phyloP scores from a whole-genome alignment of 352 stramenopile genomes.

The Phytophthora lateralis region DNA sequence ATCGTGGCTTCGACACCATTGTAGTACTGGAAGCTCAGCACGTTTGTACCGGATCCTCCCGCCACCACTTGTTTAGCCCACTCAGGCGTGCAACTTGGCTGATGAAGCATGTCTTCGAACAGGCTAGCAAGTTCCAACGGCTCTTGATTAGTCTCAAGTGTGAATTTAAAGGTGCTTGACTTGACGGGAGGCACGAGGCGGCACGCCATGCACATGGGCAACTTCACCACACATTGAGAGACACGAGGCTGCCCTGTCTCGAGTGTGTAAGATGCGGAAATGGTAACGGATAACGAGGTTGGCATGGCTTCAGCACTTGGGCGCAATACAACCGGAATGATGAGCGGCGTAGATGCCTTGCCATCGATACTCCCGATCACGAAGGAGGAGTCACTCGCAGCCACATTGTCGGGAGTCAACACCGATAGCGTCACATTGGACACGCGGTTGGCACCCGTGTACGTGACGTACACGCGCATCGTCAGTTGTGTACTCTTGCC shows the following conservation, averaged over 20 bases:
- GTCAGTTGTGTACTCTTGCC: slow-evolving; percentile 58
- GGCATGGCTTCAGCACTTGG: slow-evolving; percentile 59
- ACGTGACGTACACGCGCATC: slow-evolving; percentile 86
- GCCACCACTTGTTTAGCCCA: slow-evolving; percentile 69
- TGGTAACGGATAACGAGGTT: slow-evolving; percentile 62
- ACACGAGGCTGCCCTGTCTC: slow-evolving; percentile 73
- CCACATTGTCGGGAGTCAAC: slow-evolving; percentile 64
- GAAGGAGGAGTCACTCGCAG: slow-evolving; percentile 62
- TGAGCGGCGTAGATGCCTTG: slow-evolving; percentile 61
- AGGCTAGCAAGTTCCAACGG: slow-evolving; percentile 71
- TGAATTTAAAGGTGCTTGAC: slow-evolving; percentile 88
- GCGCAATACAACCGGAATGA: slow-evolving; percentile 63
- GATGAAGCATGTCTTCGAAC: slow-evolving; percentile 89
- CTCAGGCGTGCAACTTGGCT: slow-evolving; percentile 71
- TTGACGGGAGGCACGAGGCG: slow-evolving; percentile 79
- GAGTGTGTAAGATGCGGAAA: slow-evolving; percentile 78
- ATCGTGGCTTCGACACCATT: slow-evolving; percentile 86
- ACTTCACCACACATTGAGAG: slow-evolving; percentile 58
- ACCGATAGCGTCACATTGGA: slow-evolving; percentile 83
- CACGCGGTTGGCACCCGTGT: slow-evolving; percentile 67
- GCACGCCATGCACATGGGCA: slow-evolving; percentile 82
- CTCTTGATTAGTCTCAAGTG: slow-evolving; percentile 86
- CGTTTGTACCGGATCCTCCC: slow-evolving; percentile 64
- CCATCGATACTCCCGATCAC: slow-evolving; percentile 78
- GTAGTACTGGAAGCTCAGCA: slow-evolving; percentile 91